Evolutionary conservation across 73 alveolate genomes (phyloP).

Genomic region (Durusdinium trenchii): DNA sequence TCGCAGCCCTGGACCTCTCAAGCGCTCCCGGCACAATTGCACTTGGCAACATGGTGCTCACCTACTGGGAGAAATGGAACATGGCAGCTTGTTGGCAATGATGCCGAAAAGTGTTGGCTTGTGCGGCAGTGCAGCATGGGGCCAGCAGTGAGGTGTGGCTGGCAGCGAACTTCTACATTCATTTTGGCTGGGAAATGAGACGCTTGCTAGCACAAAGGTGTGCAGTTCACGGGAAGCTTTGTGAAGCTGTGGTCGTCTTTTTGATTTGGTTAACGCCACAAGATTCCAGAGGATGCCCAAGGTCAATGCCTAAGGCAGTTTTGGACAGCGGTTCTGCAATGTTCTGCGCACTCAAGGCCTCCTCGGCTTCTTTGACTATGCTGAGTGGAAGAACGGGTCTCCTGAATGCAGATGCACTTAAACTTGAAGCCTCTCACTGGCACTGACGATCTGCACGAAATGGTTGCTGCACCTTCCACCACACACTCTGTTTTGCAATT

Average conservation of each 20-base stretch:
- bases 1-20: slow-evolving; percentile 22
- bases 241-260: background rate
- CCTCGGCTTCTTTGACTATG: slow-evolving; percentile 83
- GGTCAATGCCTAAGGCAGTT: no score
- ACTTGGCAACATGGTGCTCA: slow-evolving; percentile 55
- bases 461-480: no score
- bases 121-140: background rate
- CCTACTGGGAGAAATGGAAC: slow-evolving; percentile 95
- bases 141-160: slow-evolving; percentile 58
- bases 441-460: no score
- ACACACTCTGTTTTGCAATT: no score
- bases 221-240: background rate
- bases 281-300: no score
- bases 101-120: background rate
- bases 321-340: no score
- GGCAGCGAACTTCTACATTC: slow-evolving; percentile 92
- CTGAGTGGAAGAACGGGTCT: slow-evolving; percentile 83
- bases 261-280: no score
- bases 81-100: slow-evolving; percentile 37
- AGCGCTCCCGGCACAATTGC: background rate
- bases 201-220: background rate
- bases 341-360: background rate
- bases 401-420: no score
- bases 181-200: slow-evolving; percentile 93
- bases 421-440: no score